Base-by-base conservation (phyloP, 805 yeast genomes). In the Starmera pachycereana region DNA sequence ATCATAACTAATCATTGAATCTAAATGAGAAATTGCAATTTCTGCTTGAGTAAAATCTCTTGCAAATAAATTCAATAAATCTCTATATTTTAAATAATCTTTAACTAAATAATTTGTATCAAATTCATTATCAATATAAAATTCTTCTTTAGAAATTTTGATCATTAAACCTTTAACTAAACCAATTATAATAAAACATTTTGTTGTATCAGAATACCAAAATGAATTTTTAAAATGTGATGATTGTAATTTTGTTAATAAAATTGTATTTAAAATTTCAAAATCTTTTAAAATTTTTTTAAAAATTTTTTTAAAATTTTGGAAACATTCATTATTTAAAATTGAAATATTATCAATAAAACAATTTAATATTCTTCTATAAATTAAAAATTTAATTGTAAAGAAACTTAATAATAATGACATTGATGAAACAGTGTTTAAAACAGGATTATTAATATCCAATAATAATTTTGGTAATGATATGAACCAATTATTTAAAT, bases 321-420 rank as follows among this genome's bases (percentile, higher is more conserved):
- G 18, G 7, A 38, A 32, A 4, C 9, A 12, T 4, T 41, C 42
- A 13, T 39, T 34, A 6, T 14, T 12, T 11, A 44, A 34, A 2
- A 37, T 29, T 4, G 43, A 49, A 10, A 37, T 28, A 12, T 37
- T 37, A 25, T 54, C 58, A n/a, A 52, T 45, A 29, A 46, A 49
- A 12, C 41, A 38, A 33, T 46, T 46, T 22, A 55, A 37, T 6
- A 52, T 38, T 38, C 60, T 43, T 44, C 57, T 46, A 39, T 52
- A 52, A 16, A 51, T 48, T 11, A 55, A 35, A 22, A 52, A 44
- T 14, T 44, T 35, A 16, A 52, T 28, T 6, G 50, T 40, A 35
- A 51, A 52, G 37, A 50, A 52, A 3, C 48, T 42, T 14, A 55
- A 41, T 38, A 44, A 49, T 30, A 55, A 41, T 3, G 57, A 50